Base-by-base conservation (phyloP, 176 grass and related monocot genomes). In the Musa schizocarpa region DNA sequence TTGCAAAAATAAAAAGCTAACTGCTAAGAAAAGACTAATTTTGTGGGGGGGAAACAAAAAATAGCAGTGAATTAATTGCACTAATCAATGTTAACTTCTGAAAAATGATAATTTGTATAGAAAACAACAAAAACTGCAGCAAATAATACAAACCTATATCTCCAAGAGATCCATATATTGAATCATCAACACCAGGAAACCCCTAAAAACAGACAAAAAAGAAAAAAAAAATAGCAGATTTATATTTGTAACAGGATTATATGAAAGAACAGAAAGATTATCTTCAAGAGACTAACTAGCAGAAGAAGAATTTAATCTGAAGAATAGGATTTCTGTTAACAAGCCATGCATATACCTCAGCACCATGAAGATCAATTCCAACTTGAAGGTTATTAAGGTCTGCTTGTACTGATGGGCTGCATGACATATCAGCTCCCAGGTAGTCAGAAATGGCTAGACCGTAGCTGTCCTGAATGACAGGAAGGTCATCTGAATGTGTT, bases 371-470 rank as follows among this genome's bases (percentile, higher is more conserved):
- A 76, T 75, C 75, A 73, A 99, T 93, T 74, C 74, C 84, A 81
- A 79, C 71, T 52, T 89, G 90, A 85, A 99, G 80, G 49, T 77
- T 65, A 77, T 77, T 77, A 53, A 77, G 75, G 8, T 89, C 88
- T 50, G 76, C 71, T 83, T 88, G 83, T 48, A 87, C 86, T 83
- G 90, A 65, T 68, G 85, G 88, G 52, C 83, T 93, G 89, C 82
- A 81, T 73, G 85, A 48, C 55, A 98, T 93, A 82, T 91, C 88
- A 75, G 86, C 59, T 78, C 88, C 88, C 71, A 99, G 86, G 78
- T 86, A 99, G 81, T 99, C 91, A 81, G 95, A 85, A 87, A 99
- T 82, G 8, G 66, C 85, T 57, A 99, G 71, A 87, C 53, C 74
- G 75, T 87, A 99, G 61, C 78, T 84, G 80, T 99, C 95, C 76